phyloP scores from a whole-genome alignment of 495 filamentous ascomycete genomes.

The Daldinia caldariorum region DNA sequence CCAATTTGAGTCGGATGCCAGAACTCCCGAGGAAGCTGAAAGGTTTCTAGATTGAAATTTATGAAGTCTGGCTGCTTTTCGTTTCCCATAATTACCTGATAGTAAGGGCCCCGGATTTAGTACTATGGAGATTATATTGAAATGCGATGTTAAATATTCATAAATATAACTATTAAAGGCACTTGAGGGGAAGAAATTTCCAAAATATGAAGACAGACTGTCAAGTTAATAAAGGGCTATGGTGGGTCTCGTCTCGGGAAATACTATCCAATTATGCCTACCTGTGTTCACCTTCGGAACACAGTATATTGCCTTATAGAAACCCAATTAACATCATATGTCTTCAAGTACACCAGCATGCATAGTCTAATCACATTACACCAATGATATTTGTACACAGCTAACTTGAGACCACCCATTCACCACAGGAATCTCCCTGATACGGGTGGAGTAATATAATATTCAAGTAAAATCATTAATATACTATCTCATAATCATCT shows the following conservation, averaged over 20 bases:
- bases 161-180: too few relatives aligned
- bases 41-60: not conserved
- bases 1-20: conserved; percentile 10
- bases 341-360: not conserved
- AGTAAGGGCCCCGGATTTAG: not conserved
- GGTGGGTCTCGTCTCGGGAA: not conserved
- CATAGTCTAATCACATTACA: not conserved
- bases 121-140: not conserved
- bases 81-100: conserved; percentile 4
- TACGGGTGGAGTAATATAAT: not conserved
- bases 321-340: not conserved
- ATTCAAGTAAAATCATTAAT: not conserved
- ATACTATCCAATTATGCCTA: not conserved
- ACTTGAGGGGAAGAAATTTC: not conserved
- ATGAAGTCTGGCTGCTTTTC: not conserved
- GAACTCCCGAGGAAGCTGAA: not conserved
- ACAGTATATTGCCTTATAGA: too few relatives aligned
- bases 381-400: not conserved
- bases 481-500: not conserved
- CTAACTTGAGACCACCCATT: not conserved
- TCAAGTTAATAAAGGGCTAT: not conserved
- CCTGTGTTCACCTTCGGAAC: not conserved
- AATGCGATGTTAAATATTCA: not conserved
- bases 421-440: not conserved
- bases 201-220: not conserved